phyloP scores from a whole-genome alignment of 1,139 yeast genomes.

The Kodamaea arcana region DNA sequence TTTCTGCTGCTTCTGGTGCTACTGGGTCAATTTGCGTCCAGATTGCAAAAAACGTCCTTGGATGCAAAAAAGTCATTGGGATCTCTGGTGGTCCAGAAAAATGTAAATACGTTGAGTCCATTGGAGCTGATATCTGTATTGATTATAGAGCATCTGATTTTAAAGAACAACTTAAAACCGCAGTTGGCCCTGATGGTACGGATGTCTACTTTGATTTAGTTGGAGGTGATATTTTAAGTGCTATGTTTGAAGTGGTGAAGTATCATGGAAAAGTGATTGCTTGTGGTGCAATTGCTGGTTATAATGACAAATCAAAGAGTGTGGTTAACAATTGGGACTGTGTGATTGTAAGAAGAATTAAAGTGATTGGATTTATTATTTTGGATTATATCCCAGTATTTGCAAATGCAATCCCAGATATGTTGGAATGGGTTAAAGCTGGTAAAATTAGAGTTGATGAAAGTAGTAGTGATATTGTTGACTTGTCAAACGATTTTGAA shows the following conservation, averaged over 20 bases:
- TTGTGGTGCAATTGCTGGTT: conserved; percentile 30
- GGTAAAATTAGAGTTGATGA: conserved; percentile 17
- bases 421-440: conserved; percentile 17
- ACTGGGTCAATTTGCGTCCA: conserved; percentile 31
- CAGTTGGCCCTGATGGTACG: conserved; percentile 12
- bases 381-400: conserved; percentile 15
- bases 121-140: conserved; percentile 28
- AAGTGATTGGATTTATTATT: conserved; percentile 20
- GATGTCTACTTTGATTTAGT: conserved; percentile 32
- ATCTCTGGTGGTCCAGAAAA: conserved; percentile 29
- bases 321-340: conserved; percentile 21
- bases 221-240: conserved; percentile 21
- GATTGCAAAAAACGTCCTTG: conserved; percentile 26
- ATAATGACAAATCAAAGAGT: conserved; percentile 29
- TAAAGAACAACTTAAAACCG: conserved; percentile 9
- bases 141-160: conserved; percentile 18
- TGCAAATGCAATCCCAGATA: conserved; percentile 10
- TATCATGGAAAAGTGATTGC: conserved; percentile 23
- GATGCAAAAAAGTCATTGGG: conserved; percentile 27
- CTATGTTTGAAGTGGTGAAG: conserved; percentile 16
- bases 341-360: conserved; percentile 21
- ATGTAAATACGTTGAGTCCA: conserved; percentile 25
- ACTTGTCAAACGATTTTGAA: not conserved
- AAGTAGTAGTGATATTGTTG: conserved; percentile 26
- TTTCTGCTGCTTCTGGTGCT: conserved; percentile 31